phyloP scores from a whole-genome alignment of 495 filamentous ascomycete species.

The Aspergillus heteromorphus region DNA sequence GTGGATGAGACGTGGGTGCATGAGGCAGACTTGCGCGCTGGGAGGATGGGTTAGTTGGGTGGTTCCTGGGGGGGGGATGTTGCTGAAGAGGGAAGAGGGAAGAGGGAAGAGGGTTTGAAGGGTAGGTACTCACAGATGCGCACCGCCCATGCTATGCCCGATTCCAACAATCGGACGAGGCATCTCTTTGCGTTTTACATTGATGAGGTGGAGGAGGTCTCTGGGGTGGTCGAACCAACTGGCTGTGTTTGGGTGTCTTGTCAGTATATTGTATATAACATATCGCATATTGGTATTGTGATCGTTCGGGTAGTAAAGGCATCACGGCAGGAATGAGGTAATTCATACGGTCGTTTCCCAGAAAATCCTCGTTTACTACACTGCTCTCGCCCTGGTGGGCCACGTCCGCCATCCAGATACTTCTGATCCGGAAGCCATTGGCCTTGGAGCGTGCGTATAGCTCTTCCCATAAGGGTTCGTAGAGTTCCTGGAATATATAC shows the following conservation, averaged over 20 bases:
- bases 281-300: too few relatives aligned
- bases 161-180: slow-evolving; percentile 82
- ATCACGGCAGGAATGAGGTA: background rate
- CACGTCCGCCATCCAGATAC: slow-evolving; percentile 84
- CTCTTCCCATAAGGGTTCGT: slow-evolving; percentile 84
- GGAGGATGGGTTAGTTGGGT: slow-evolving; percentile 7
- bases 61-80: background rate
- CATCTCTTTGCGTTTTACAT: slow-evolving; percentile 77
- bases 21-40: slow-evolving; percentile 54
- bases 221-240: slow-evolving; percentile 83
- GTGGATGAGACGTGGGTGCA: slow-evolving; percentile 78
- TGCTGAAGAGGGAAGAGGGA: too few relatives aligned
- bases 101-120: background rate
- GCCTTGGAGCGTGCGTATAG: slow-evolving; percentile 49
- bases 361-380: slow-evolving; percentile 62
- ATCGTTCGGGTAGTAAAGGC: too few relatives aligned
- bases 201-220: slow-evolving; percentile 84
- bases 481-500: slow-evolving; percentile 57
- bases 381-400: slow-evolving; percentile 71
- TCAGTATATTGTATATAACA: slow-evolving; percentile 4
- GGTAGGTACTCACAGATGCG: slow-evolving; percentile 54
- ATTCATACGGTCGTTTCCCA: slow-evolving; percentile 75
- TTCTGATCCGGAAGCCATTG: slow-evolving; percentile 62
- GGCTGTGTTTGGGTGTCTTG: slow-evolving; percentile 38
- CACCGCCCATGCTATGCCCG: slow-evolving; percentile 85